Conservation (phyloP, 176 grass and related monocot species). For the bread wheat (Triticum aestivum) region DNA sequence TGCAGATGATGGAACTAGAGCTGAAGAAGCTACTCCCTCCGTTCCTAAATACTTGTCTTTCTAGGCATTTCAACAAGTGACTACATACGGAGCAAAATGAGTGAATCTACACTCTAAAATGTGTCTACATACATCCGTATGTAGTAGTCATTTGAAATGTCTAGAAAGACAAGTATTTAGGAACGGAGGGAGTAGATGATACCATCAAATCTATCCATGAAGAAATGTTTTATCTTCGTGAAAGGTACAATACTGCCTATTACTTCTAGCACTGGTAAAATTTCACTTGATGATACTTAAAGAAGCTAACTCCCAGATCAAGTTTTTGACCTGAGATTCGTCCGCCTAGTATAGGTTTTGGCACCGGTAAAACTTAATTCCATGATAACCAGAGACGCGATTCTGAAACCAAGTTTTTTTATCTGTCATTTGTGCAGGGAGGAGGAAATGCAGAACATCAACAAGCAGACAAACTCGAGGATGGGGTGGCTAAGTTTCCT, state of each 20-base stretch:
- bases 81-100: too few relatives aligned
- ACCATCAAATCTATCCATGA: conserved; percentile 80
- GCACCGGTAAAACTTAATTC: background rate
- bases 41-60: too few relatives aligned
- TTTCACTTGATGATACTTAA: background rate
- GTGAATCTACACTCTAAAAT: too few relatives aligned
- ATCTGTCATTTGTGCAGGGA: conserved; percentile 50
- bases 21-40: conserved; percentile 53
- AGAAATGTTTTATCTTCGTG: conserved; percentile 90
- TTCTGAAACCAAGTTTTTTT: background rate
- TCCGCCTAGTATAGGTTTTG: background rate
- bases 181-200: conserved; percentile 38
- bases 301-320: background rate
- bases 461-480: conserved; percentile 79
- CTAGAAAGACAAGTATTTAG: too few relatives aligned
- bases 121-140: too few relatives aligned
- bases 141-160: too few relatives aligned
- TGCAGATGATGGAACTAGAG: conserved; percentile 78
- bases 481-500: conserved; percentile 96
- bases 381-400: background rate
- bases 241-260: conserved; percentile 49
- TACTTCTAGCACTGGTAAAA: background rate
- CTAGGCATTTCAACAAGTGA: too few relatives aligned
- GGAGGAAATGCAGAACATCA: conserved; percentile 96
- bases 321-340: background rate